Conservation (phyloP, 148 eudicot species). For the Tetragonia tetragonoides region DNA sequence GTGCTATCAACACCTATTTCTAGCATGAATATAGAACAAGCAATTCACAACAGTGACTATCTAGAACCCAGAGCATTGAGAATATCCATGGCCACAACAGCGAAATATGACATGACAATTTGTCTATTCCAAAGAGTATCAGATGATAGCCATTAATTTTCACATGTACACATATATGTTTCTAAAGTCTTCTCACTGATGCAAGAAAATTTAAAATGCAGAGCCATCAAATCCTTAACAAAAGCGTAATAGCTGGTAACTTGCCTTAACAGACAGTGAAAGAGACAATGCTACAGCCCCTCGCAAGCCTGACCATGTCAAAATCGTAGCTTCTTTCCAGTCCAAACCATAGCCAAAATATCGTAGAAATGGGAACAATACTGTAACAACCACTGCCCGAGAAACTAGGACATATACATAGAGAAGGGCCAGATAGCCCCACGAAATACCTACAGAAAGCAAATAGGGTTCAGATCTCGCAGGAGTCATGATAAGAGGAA, state of each 20-base stretch:
- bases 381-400: slow-evolving; percentile 63
- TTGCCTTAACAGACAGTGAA: slow-evolving; percentile 88
- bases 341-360: slow-evolving; percentile 92
- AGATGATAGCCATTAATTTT: not conserved
- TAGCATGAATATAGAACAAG: not conserved
- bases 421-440: slow-evolving; percentile 89
- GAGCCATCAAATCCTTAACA: not conserved
- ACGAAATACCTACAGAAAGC: slow-evolving; percentile 51
- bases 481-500: slow-evolving; percentile 1
- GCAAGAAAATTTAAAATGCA: slow-evolving; percentile 3
- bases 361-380: slow-evolving; percentile 64
- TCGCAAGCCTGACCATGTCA: slow-evolving; percentile 86
- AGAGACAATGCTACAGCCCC: slow-evolving; percentile 95
- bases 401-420: slow-evolving; percentile 72
- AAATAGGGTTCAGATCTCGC: not conserved
- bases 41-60: not conserved
- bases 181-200: not conserved
- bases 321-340: slow-evolving; percentile 89
- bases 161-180: not conserved
- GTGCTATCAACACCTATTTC: not conserved
- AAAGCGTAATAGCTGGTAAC: slow-evolving; percentile 17
- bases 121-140: not conserved
- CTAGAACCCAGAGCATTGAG: not conserved
- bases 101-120: not conserved
- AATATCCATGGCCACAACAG: not conserved